Evolutionary conservation across 257 asterid species (phyloP), one percentile per base, ranked within the genome.

Genomic region (Gentiana straminea): DNA sequence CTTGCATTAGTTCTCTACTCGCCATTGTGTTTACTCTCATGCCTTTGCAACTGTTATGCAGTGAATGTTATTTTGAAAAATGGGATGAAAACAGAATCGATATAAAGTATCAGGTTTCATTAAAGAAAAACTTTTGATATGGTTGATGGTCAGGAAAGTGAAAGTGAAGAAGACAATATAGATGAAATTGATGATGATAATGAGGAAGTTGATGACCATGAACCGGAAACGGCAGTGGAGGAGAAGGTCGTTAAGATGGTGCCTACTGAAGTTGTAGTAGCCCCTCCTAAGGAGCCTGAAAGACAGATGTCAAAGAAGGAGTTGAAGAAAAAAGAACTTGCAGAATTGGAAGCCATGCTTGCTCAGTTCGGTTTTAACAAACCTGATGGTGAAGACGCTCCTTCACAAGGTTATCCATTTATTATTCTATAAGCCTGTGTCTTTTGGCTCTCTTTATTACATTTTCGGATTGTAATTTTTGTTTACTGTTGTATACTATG

Each of bases 231-330:
- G 67, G 79, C 63, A 48, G 81, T 64, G 52, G 84, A 74, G 55
- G 68, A 75, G n/a, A 76, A 74, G 65, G 71, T 79, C 1, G 38
- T 57, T 47, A 65, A 63, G 63, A 68, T 64, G 66, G 61, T 58
- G 64, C 78, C 74, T 59, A 71, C 73, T 13, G 84, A 75, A 61
- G 70, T 59, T 64, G 60, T 71, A 47, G 84, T 62, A 70, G 24
- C 24, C 24, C 24, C 24, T 41, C 93, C 90, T 45, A 92, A 83
- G 68, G 94, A 81, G 78, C 51, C 97, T 37, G 94, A 92, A 67
- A 85, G 86, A 60, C 99, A 92, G 74, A 86, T 92, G 45, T 88
- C 97, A 8, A 92, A 92, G 88, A 88, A 88, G 79, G 94, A 88
- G 75, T 67, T 84, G 68, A 83, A 79, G 93, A 92, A 85, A 72